A percentile compares a stretch with the other conserved stretches of the same genome.
Conservation (phyloP, 164 flowering plant species). For the Cinnamomum chago region DNA sequence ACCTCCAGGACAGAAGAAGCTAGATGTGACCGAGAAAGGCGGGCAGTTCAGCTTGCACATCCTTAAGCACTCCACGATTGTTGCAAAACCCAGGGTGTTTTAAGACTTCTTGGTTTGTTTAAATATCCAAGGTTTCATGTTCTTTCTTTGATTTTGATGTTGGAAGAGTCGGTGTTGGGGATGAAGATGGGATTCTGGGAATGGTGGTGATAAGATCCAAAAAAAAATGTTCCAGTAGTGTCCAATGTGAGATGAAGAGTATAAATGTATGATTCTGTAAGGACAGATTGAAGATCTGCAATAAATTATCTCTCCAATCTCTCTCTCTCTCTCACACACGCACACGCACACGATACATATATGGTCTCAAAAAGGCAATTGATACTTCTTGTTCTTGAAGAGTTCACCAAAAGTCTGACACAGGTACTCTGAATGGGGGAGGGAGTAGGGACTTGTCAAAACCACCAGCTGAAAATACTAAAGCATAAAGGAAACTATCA, state of each 20-base stretch:
- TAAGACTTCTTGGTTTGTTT: slow-evolving; percentile 5
- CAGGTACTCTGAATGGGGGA: too few species aligned
- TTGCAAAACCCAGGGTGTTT: slow-evolving; percentile 61
- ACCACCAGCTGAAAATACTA: too few species aligned
- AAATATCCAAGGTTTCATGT: not conserved
- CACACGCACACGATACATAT: too few species aligned
- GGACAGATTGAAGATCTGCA: not conserved
- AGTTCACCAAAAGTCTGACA: too few species aligned
- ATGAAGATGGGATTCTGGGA: not conserved
- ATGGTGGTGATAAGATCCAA: not conserved
- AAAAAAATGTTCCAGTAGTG: not conserved
- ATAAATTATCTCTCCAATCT: not conserved
- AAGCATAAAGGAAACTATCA: too few species aligned
- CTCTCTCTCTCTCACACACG: not conserved
- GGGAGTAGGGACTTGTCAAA: too few species aligned
- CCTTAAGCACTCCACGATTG: slow-evolving; percentile 84
- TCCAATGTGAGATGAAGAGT: not conserved
- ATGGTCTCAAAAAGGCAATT: too few species aligned
- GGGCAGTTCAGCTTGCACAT: slow-evolving; percentile 94
- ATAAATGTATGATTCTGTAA: not conserved
- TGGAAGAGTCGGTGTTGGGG: not conserved
- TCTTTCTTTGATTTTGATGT: not conserved
- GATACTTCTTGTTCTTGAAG: too few species aligned
- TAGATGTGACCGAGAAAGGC: slow-evolving; percentile 74
- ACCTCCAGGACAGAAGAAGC: slow-evolving; percentile 70